These are phyloP conservation scores for Metschnikowia santaceciliae DNA, from an alignment of 805 yeast genomes.

Conservation along the genomic window DNA sequence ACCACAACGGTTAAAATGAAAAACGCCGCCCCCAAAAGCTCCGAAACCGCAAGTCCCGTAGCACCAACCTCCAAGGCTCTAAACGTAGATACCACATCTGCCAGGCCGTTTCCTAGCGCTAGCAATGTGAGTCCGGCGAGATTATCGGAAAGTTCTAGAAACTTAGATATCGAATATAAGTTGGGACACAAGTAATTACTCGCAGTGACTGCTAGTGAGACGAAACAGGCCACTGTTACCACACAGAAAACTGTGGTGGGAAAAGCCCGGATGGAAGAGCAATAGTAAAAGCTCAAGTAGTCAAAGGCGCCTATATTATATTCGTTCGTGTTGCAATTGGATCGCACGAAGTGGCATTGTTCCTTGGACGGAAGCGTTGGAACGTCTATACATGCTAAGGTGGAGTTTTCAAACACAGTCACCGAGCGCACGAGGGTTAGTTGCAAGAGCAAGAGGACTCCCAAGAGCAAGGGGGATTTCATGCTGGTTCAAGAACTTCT, in stretches of 20 bases:
- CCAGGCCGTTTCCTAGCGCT: conserved; percentile 90
- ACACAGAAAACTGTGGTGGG: conserved; percentile 17
- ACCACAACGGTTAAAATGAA: conserved; percentile 76
- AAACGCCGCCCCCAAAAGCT: conserved; percentile 84
- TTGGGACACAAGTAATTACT: conserved; percentile 82
- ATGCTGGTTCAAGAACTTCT: not conserved
- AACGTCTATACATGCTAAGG: conserved; percentile 11
- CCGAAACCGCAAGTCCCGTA: conserved; percentile 80
- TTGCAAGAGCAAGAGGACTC: not conserved
- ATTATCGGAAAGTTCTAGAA: conserved; percentile 64
- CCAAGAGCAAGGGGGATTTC: not conserved
- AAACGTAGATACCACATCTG: conserved; percentile 82
- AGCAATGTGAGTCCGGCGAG: conserved; percentile 82
- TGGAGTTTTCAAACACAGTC: conserved; percentile 5
- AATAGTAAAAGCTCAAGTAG: conserved; percentile 35
- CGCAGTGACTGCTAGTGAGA: conserved; percentile 72
- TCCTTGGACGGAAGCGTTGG: conserved; percentile 16
- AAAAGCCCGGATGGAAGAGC: conserved; percentile 13
- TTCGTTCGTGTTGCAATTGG: conserved; percentile 28
- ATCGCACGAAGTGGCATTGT: conserved; percentile 36
- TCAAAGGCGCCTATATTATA: conserved; percentile 33
- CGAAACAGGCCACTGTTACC: conserved; percentile 45
- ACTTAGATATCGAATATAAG: conserved; percentile 57
- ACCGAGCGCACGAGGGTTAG: not conserved
- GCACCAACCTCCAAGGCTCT: conserved; percentile 74